phyloP scores from a whole-genome alignment of 176 grass and related monocot species.

The Themeda triandra region DNA sequence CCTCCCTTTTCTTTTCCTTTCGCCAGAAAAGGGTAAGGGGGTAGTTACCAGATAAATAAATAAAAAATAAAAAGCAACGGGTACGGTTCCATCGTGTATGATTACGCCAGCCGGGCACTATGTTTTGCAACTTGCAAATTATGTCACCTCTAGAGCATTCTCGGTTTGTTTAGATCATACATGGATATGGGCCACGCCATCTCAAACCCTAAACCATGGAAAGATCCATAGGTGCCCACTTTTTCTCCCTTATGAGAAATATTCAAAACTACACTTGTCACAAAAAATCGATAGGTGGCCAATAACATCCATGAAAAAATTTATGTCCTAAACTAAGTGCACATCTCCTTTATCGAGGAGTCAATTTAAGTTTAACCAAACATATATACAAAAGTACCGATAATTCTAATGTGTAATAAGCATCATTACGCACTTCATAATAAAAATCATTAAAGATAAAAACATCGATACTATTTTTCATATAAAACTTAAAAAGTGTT shows the following conservation, averaged over 20 bases:
- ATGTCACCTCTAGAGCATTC: neutral
- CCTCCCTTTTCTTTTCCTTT: neutral
- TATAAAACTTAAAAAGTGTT: neutral
- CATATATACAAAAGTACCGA: neutral
- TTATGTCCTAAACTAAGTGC: neutral
- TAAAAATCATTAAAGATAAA: neutral
- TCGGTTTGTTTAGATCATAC: neutral
- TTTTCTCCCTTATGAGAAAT: neutral
- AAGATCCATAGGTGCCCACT: neutral
- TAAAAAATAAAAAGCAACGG: neutral
- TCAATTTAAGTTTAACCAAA: neutral
- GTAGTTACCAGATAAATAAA: neutral
- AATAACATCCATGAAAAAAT: neutral
- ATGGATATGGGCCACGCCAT: neutral
- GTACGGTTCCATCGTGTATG: neutral
- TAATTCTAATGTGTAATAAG: too few species aligned
- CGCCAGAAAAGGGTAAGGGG: neutral
- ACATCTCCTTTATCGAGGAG: neutral
- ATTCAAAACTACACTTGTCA: neutral
- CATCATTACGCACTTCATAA: neutral
- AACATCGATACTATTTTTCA: neutral
- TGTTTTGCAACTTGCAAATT: neutral
- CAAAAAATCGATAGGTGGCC: neutral
- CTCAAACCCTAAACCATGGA: neutral
- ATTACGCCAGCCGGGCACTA: too few species aligned